Base-by-base conservation (phyloP, 1,284 basidiomycete species). In the Rhodofomes roseus region DNA sequence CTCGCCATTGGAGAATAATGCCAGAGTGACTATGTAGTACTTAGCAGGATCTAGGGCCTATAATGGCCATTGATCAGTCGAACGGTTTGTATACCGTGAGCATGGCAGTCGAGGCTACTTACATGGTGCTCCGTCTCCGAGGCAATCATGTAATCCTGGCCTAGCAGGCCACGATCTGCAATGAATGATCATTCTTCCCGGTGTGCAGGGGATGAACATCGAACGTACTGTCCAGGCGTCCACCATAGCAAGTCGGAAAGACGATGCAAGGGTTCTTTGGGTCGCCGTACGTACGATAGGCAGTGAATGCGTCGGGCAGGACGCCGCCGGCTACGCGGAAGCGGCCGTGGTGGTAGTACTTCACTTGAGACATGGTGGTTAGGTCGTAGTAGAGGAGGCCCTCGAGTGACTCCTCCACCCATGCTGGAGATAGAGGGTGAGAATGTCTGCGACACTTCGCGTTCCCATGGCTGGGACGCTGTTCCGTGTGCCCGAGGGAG, bases 1-100 rank as follows among this genome's bases (percentile, higher is more conserved):
- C 76, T 85, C 83, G 67, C 83, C 83, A 60, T 84, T 83, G 29
- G 79, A 81, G 65, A 85, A 85, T 39, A 85, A 68, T 0, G 82
- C 81, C 60, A 84, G 79, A 0, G 84, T 84, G 18, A 84, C 81
- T n/a, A 85, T 68, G 59, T 76, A 83, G 60, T 83, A 85, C 61
- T 79, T 79, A 12, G 64, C 68, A 2, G 83, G 76, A 64, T 84
- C 76, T 36, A 85, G 69, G 27, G 76, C 78, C 79, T 81, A n/a
- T 5, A 2, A 20, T 11, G 11, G 16, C 6, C 8, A 5, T 44
- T 2, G 22, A n/a, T 20, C 20, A 25, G 22, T 7, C 22, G 4
- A 25, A 44, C 16, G 2, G 56, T 16, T 16, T 34, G 52, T 20
- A 5, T 9, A 20, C 31, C n/a, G n/a, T n/a, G n/a, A n/a, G 18